Conservation (phyloP, 2,329 filamentous ascomycete species). For the Monosporascus cannonballus region DNA sequence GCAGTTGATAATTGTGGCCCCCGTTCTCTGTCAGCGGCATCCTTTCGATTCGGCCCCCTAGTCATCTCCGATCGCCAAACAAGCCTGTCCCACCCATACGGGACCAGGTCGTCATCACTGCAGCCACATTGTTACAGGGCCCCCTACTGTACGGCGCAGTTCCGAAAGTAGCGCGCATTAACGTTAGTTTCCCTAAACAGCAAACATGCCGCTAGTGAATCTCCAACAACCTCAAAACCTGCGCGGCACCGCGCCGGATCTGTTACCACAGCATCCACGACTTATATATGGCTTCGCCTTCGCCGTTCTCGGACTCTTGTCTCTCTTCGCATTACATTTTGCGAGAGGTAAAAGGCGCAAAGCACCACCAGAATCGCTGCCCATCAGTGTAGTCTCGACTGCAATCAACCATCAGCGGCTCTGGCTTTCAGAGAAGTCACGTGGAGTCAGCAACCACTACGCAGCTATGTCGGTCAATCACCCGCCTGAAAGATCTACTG, state of each 20-base stretch:
- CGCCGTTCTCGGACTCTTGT: conserved; percentile 13
- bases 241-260: conserved; percentile 24
- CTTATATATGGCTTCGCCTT: conserved; percentile 15
- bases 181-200: conserved; percentile 26
- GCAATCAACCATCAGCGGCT: conserved; percentile 8
- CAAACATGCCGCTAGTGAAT: conserved; percentile 35
- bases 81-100: not conserved
- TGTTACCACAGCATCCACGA: conserved; percentile 19
- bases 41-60: not conserved
- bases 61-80: not conserved
- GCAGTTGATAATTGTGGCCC: not conserved
- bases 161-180: conserved; percentile 9
- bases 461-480: conserved; percentile 21
- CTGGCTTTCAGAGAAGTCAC: conserved; percentile 23
- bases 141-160: conserved; percentile 14
- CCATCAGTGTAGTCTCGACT: conserved; percentile 4
- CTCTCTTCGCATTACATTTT: conserved; percentile 15
- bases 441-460: conserved; percentile 21
- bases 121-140: conserved; percentile 14
- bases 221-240: conserved; percentile 20
- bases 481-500: conserved; percentile 10
- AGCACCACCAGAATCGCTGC: conserved; percentile 4
- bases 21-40: not conserved
- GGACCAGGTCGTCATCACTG: conserved; percentile 10
- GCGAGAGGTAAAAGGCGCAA: conserved; percentile 17